Base-by-base conservation (phyloP, 2,329 filamentous ascomycete genomes). In the Biscogniauxia marginata region DNA sequence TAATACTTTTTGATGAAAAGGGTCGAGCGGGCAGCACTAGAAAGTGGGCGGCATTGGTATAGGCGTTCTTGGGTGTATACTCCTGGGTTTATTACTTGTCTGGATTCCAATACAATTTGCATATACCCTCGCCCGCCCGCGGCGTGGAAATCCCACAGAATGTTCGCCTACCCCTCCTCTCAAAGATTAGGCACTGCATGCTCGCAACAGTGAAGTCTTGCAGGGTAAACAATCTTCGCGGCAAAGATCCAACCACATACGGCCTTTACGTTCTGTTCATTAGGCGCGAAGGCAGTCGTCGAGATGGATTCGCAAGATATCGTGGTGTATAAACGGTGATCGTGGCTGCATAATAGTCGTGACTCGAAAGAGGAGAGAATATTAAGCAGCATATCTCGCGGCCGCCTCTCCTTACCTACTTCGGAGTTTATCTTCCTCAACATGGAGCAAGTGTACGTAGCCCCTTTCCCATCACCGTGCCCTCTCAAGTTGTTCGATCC, bases 401-500 rank as follows among this genome's bases (percentile, higher is more conserved):
- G 19, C 7, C 45, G 6, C 16, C 45, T 18, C 18, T 23, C 18
- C 21, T 21, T 46, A 2, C 20, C 7, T 46, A 9, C 21, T 20
- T 11, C 13, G 19, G 19, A 20, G 8, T 19, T 51, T 24, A 22
- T 46, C 23, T 19, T 3, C 3, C 11, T 34, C 19, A 19, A 22
- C 3, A 16, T 4, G 22, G 21, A 46, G 4, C 11, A 13, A 30
- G 9, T 3, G 2, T 11, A 20, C 1, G 7, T 3, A 19, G 3
- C 39, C 48, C 16, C 0, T 21, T 9, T 11, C 19, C 8, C 4
- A 52, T 46, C 62, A 62, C 50, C 55, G 62, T 18, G 61, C 62
- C 49, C 67, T 61, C 53, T 69, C 67, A n/a, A 70, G 66, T 34
- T 65, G 52, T 20, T 65, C 60, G 65, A 69, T 67, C 52, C 67